Evolutionary conservation across 768 basidiomycete species (phyloP).

Genomic region (Strobilomyces echinocephalus): DNA sequence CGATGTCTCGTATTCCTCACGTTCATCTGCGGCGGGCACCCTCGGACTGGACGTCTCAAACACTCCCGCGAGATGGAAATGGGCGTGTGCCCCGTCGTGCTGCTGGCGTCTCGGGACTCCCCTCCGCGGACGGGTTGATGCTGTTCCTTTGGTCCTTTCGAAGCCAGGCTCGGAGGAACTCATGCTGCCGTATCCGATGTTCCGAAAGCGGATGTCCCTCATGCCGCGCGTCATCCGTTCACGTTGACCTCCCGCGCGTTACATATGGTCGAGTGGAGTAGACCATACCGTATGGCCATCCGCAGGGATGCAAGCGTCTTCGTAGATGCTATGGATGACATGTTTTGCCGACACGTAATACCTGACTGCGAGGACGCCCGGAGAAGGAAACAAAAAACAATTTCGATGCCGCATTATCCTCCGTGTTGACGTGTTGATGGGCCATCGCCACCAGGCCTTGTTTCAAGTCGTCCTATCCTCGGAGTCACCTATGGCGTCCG

Average conservation of each 20-base stretch:
- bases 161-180: slow-evolving; percentile 11
- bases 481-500: slow-evolving; percentile 1
- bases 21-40: slow-evolving; percentile 14
- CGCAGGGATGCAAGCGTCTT: neutral
- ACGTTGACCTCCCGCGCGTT: neutral
- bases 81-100: neutral
- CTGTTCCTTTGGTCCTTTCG: slow-evolving; percentile 9
- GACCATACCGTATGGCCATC: neutral
- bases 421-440: neutral
- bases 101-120: slow-evolving; percentile 8
- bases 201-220: slow-evolving; percentile 3
- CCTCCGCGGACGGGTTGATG: slow-evolving; percentile 26
- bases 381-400: neutral
- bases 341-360: neutral
- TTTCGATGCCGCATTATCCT: neutral
- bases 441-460: neutral
- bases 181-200: slow-evolving; percentile 5
- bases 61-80: slow-evolving; percentile 5
- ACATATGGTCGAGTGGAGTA: neutral
- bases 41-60: slow-evolving; percentile 14
- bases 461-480: neutral
- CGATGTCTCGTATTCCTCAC: slow-evolving; percentile 16
- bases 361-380: neutral
- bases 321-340: neutral
- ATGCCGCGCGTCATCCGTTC: slow-evolving; percentile 5